Conservation (phyloP, 2,329 filamentous ascomycete species). For the Pseudodiploospora longispora region DNA sequence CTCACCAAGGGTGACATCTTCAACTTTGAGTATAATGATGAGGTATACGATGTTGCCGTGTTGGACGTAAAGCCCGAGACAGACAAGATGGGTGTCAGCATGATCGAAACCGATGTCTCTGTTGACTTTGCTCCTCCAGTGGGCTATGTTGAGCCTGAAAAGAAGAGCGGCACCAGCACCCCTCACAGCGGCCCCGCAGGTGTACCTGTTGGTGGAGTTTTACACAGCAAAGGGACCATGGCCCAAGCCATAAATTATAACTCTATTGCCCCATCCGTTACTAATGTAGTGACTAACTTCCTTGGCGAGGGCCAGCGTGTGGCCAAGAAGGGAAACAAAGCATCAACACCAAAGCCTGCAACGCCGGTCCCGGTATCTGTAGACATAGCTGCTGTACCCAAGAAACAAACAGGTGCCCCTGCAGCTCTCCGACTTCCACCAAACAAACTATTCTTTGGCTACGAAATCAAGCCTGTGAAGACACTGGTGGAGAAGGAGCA, state of each 20-base stretch:
- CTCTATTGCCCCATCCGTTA: slow-evolving; percentile 73
- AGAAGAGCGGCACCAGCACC: slow-evolving; percentile 74
- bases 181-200: slow-evolving; percentile 56
- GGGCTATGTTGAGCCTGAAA: slow-evolving; percentile 84
- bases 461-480: slow-evolving; percentile 82
- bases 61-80: slow-evolving; percentile 84
- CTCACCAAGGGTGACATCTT: slow-evolving; percentile 91
- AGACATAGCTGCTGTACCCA: slow-evolving; percentile 19
- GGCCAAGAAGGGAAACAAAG: slow-evolving; percentile 74
- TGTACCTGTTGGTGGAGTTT: slow-evolving; percentile 60
- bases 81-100: slow-evolving; percentile 79
- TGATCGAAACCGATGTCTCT: slow-evolving; percentile 91
- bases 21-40: slow-evolving; percentile 94
- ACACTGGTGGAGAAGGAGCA: slow-evolving; percentile 64
- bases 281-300: slow-evolving; percentile 70
- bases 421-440: slow-evolving; percentile 77
- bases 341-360: slow-evolving; percentile 53
- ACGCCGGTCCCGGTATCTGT: slow-evolving; percentile 52
- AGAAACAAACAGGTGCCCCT: slow-evolving; percentile 61
- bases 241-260: slow-evolving; percentile 96
- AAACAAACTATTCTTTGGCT: slow-evolving; percentile 95
- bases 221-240: slow-evolving; percentile 88
- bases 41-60: slow-evolving; percentile 86
- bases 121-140: slow-evolving; percentile 94
- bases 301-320: slow-evolving; percentile 71